These are phyloP conservation scores for Mortierella sp. DNA, from an alignment of 371 early-diverging fungal genomes.

Conservation along the genomic window DNA sequence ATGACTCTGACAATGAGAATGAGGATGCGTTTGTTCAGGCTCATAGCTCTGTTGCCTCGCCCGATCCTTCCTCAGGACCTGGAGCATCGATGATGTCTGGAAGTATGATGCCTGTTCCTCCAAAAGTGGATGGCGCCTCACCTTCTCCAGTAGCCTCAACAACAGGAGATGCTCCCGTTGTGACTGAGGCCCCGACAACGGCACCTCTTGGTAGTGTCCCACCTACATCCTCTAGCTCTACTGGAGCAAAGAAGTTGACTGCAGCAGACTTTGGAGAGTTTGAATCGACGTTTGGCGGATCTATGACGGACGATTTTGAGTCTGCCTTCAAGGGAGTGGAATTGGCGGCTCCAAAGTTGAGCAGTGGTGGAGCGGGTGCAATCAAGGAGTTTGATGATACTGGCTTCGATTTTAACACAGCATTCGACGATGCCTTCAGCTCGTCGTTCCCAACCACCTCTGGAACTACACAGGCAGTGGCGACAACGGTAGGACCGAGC, in stretches of 20 bases:
- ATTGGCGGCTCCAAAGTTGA: constrained; percentile 37
- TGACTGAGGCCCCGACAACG: background rate
- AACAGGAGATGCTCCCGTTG: background rate
- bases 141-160: constrained; percentile 3
- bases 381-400: constrained; percentile 41
- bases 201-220: constrained; percentile 10
- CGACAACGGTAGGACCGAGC: constrained; percentile 5
- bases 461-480: background rate
- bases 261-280: constrained; percentile 46
- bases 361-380: constrained; percentile 17
- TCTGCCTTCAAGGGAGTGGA: constrained; percentile 49
- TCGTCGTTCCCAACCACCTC: constrained; percentile 12
- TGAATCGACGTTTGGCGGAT: constrained; percentile 35
- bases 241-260: constrained; percentile 44
- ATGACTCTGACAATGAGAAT: constrained; percentile 38
- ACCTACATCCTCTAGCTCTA: constrained; percentile 10
- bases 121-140: background rate
- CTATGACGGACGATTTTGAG: constrained; percentile 38
- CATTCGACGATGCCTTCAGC: constrained; percentile 50
- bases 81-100: background rate
- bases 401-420: constrained; percentile 46
- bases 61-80: constrained; percentile 46
- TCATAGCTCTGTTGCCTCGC: constrained; percentile 49
- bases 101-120: background rate
- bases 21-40: constrained; percentile 46